Evolutionary conservation across 1,284 basidiomycete genomes (phyloP).

Genomic region (Agaricales sp.): DNA sequence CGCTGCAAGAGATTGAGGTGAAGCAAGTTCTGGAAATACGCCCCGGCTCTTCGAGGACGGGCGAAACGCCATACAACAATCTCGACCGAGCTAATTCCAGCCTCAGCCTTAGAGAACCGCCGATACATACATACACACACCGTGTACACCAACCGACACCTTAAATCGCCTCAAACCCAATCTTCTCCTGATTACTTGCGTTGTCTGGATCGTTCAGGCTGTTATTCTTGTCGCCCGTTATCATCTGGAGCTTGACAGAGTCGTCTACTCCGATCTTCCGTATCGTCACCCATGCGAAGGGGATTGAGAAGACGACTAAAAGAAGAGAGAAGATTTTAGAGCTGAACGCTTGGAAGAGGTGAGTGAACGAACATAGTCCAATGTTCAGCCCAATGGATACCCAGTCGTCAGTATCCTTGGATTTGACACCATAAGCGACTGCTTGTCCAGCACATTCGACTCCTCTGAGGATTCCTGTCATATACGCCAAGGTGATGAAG

Average conservation of each 20-base stretch:
- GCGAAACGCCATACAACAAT: too few relatives aligned
- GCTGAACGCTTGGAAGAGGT: constrained; percentile 3
- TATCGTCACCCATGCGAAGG: constrained; percentile 3
- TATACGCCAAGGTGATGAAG: constrained; percentile 22
- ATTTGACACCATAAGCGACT: constrained; percentile 24
- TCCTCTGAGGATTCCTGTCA: constrained; percentile 23
- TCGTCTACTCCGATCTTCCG: background rate
- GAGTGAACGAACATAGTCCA: constrained; percentile 16
- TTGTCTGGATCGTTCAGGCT: too few relatives aligned
- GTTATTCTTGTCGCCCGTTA: too few relatives aligned
- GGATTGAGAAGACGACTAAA: constrained; percentile 1
- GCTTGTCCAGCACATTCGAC: constrained; percentile 24
- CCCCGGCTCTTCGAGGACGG: too few relatives aligned
- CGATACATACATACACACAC: too few relatives aligned
- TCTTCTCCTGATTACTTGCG: too few relatives aligned
- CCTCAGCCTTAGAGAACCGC: too few relatives aligned
- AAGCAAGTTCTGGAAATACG: too few relatives aligned
- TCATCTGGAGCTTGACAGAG: background rate
- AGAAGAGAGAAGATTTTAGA: background rate
- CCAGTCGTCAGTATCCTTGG: constrained; percentile 22
- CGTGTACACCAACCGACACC: too few relatives aligned
- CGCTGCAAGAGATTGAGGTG: too few relatives aligned
- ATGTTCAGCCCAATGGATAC: constrained; percentile 21
- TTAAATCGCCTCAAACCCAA: too few relatives aligned
- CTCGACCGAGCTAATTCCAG: too few relatives aligned